phyloP scores from a whole-genome alignment of 139 green algal species.

The Chlorella sorokiniana region DNA sequence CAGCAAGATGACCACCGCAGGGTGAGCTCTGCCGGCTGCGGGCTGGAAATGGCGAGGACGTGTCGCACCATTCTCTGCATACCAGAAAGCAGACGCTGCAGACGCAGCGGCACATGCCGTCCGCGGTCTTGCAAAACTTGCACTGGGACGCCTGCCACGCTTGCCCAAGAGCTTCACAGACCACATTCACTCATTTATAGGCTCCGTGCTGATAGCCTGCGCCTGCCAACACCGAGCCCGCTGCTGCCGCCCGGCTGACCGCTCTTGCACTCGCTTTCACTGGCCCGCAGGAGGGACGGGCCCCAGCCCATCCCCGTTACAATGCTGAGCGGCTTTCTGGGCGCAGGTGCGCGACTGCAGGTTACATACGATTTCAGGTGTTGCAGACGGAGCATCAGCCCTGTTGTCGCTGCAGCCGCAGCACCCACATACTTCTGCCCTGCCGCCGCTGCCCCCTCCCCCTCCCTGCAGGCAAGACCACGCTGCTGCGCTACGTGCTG shows the following conservation, averaged over 20 bases:
- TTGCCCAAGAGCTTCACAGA: too few relatives aligned
- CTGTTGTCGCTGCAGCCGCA: background rate
- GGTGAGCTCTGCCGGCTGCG: too few relatives aligned
- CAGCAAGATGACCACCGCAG: too few relatives aligned
- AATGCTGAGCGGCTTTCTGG: constrained; percentile 84
- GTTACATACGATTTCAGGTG: background rate
- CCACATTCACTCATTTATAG: too few relatives aligned
- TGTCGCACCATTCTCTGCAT: too few relatives aligned
- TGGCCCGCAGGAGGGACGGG: background rate
- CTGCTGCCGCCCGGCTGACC: background rate
- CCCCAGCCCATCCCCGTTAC: constrained; percentile 62
- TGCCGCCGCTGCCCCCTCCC: background rate
- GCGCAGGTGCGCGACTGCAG: constrained; percentile 70
- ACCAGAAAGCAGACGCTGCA: too few relatives aligned
- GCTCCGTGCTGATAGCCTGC: too few relatives aligned
- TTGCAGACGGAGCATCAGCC: background rate
- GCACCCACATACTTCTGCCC: too few relatives aligned
- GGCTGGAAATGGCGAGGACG: too few relatives aligned
- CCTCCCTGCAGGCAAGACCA: constrained; percentile 83
- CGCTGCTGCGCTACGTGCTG: constrained; percentile 84
- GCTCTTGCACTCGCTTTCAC: background rate
- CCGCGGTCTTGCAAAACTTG: too few relatives aligned
- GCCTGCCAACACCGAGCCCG: background rate
- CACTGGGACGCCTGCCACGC: too few relatives aligned
- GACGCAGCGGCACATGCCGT: too few relatives aligned